Base-by-base conservation (phyloP, 1,284 basidiomycete genomes). In the Cryptococcus wingfieldii region DNA sequence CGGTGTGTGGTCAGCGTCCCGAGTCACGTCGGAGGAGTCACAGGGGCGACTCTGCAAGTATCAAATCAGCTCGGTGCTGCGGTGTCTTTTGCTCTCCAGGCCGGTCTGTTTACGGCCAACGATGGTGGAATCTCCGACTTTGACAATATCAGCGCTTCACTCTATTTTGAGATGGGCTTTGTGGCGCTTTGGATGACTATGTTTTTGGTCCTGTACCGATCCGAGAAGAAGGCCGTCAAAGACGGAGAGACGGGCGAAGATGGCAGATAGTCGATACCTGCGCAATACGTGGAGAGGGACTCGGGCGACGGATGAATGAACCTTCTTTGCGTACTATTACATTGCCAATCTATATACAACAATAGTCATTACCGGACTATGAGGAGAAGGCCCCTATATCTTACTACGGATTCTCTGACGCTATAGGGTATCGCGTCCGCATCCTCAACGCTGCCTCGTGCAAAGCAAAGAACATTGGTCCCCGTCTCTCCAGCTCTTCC, bases 401-500 rank as follows among this genome's bases (percentile, higher is more conserved):
- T 34, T 10, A 4, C 31, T 34, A 34, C 10, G 31, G 31, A 10
- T 10, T 7, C 10, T 10, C 31, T 1, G 31, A 34, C 6, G 31
- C 31, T 34, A 34, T 44, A 12, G 77, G 77, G 57, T 78, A 79
- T 54, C 58, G 50, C 31, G 77, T 72, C 44, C 69, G 66, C 50
- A 79, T 38, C 44, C 76, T 67, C 71, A 78, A 72, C 28, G 70
- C 66, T 19, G 77, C 75, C 55, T 70, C 72, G 50, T 79, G 77
- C 39, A 79, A 50, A 10, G 72, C 71, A 58, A 74, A 79, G 62
- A 69, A 79, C 58, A 79, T 65, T n/a, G 77, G 77, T 9, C 77
- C 77, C 39, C 66, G 63, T 47, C 71, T 66, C 19, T 61, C 47
- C 34, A 77, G 58, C 61, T 77, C 75, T 16, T 69, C 72, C 55